Evolutionary conservation across 768 basidiomycete species (phyloP).

Genomic region (Amanita jacksonii): DNA sequence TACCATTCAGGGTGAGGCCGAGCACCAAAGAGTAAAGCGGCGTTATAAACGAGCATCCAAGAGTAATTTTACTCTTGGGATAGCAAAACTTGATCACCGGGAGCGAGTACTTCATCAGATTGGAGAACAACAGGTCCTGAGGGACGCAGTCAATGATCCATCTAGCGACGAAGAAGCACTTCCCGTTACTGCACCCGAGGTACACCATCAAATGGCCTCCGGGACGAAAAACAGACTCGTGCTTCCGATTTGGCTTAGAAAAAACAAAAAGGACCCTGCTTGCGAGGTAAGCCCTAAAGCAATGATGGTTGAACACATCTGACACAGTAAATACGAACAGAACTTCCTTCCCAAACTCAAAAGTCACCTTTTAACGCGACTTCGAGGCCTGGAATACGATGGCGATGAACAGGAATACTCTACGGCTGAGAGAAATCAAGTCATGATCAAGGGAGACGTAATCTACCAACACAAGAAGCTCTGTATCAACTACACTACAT

Average conservation of each 20-base stretch:
- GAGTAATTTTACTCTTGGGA: constrained; percentile 10
- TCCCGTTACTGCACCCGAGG: constrained; percentile 9
- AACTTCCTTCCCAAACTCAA: constrained; percentile 16
- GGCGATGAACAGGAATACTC: constrained; percentile 11
- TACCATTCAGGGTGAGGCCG: constrained; percentile 23
- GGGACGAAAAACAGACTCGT: background rate
- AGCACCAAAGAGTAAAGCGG: constrained; percentile 26
- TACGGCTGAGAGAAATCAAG: constrained; percentile 13
- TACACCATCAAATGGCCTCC: constrained; percentile 3
- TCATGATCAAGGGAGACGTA: constrained; percentile 14
- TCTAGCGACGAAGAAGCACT: background rate
- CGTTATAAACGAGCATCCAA: constrained; percentile 22
- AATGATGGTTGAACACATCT: constrained; percentile 6
- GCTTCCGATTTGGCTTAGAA: background rate
- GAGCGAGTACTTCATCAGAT: background rate
- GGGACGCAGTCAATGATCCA: background rate
- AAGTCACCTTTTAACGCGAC: constrained; percentile 17
- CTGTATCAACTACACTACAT: constrained; percentile 27
- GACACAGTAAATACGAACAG: constrained; percentile 5
- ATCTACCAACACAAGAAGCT: constrained; percentile 11
- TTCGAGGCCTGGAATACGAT: constrained; percentile 6
- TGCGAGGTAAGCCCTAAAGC: constrained; percentile 7
- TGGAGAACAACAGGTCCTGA: background rate
- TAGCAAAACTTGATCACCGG: constrained; percentile 9
- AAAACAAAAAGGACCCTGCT: constrained; percentile 1